Percentiles rank a stretch among this genome's conserved stretches.
Conservation (phyloP, 441 rosid species). For the Capsella rubella region DNA sequence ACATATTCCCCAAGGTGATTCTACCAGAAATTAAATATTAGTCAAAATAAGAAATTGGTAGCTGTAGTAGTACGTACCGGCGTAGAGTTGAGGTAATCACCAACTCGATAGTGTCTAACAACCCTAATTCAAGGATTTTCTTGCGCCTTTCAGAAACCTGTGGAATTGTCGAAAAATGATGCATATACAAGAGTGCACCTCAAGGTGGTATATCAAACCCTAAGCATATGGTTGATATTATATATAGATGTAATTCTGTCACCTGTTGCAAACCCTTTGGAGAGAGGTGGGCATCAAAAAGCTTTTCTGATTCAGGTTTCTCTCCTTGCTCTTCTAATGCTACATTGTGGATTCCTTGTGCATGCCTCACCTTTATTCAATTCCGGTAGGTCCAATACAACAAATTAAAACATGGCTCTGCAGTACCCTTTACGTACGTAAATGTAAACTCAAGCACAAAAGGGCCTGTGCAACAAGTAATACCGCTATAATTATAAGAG, state of each 20-base stretch:
- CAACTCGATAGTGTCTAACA: slow-evolving; percentile 37
- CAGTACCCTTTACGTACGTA: background rate
- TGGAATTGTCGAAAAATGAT: background rate
- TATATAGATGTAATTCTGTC: too few relatives aligned
- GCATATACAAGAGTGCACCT: slow-evolving; percentile 2
- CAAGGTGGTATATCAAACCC: slow-evolving; percentile 16
- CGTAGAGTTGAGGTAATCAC: slow-evolving; percentile 43
- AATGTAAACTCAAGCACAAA: slow-evolving; percentile 10
- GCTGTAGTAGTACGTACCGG: slow-evolving; percentile 23
- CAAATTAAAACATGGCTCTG: background rate
- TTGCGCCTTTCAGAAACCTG: slow-evolving; percentile 32
- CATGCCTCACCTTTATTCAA: slow-evolving; percentile 80
- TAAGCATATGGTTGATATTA: too few relatives aligned
- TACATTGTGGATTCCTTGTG: slow-evolving; percentile 78
- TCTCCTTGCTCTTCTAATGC: slow-evolving; percentile 53
- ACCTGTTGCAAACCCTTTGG: slow-evolving; percentile 79
- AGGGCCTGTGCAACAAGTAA: background rate
- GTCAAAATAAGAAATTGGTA: background rate
- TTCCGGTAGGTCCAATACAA: slow-evolving; percentile 2
- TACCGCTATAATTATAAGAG: background rate
- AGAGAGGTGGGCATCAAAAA: slow-evolving; percentile 76
- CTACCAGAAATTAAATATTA: background rate
- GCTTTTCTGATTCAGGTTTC: slow-evolving; percentile 46
- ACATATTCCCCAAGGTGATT: background rate
- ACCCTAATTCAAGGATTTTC: slow-evolving; percentile 22